phyloP scores from a whole-genome alignment of 1,139 yeast genomes.

The Saccharomyces hybrid region DNA sequence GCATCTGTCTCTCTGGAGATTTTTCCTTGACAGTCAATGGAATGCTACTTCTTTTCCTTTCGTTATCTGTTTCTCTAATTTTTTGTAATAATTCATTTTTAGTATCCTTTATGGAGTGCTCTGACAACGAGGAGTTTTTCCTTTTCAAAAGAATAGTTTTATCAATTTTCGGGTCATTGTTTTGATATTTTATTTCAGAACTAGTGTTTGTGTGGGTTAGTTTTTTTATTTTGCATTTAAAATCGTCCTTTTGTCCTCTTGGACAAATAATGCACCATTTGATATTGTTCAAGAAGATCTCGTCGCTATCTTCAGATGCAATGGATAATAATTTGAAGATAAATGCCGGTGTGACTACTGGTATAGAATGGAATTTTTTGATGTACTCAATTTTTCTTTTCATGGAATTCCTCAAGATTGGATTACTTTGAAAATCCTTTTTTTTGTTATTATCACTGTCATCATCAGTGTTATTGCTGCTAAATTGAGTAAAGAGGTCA shows the following conservation, averaged over 20 bases:
- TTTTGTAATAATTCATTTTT: slow-evolving; percentile 2
- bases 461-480: slow-evolving; percentile 3
- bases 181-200: slow-evolving; percentile 1
- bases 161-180: background rate
- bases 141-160: slow-evolving; percentile 1
- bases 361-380: slow-evolving; percentile 38
- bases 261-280: slow-evolving; percentile 31
- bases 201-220: background rate
- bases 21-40: no score
- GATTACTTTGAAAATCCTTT: slow-evolving; percentile 11
- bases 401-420: slow-evolving; percentile 27
- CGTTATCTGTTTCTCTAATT: background rate
- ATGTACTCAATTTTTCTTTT: slow-evolving; percentile 38
- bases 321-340: slow-evolving; percentile 21
- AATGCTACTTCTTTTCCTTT: background rate
- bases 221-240: slow-evolving; percentile 10
- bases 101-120: background rate
- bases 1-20: background rate
- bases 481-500: slow-evolving; percentile 19
- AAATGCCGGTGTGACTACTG: slow-evolving; percentile 30
- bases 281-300: slow-evolving; percentile 20
- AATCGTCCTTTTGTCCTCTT: slow-evolving; percentile 20
- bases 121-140: background rate
- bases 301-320: background rate
- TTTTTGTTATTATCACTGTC: background rate